These are phyloP conservation scores for Arthroderma sp. DNA, from an alignment of 2,329 filamentous ascomycete genomes.

Conservation along the genomic window DNA sequence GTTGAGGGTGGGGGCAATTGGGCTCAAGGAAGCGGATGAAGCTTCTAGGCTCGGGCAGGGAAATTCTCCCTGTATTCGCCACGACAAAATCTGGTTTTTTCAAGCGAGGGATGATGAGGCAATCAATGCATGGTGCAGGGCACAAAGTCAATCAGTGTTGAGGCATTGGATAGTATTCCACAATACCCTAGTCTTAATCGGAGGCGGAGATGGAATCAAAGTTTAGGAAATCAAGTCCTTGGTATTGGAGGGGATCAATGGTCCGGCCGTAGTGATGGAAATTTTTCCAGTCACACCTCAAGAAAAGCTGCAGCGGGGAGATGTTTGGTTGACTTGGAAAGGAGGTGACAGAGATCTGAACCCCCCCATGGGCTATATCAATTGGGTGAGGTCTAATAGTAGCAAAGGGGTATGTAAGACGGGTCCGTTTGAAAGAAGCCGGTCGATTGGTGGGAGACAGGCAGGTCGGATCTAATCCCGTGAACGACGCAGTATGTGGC, in stretches of 20 bases:
- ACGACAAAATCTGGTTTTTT: constrained; percentile 9
- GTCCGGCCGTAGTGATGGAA: not conserved
- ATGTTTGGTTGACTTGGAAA: not conserved
- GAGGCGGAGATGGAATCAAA: not conserved
- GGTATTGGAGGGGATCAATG: not conserved
- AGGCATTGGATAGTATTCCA: not conserved
- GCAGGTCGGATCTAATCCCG: constrained; percentile 12
- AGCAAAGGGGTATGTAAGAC: not conserved
- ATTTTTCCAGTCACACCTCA: not conserved
- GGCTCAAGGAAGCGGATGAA: not conserved
- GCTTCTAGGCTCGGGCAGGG: not conserved
- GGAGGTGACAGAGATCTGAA: not conserved
- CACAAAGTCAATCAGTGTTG: not conserved
- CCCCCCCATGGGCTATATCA: not conserved
- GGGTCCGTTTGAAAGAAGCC: not conserved
- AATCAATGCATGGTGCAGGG: not conserved
- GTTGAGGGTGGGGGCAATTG: not conserved
- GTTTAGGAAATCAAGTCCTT: not conserved
- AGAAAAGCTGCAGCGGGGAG: not conserved
- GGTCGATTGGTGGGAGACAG: not conserved
- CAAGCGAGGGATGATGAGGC: not conserved
- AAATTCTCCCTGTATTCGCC: constrained; percentile 8
- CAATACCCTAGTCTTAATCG: not conserved
- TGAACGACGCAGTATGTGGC: constrained; percentile 15
- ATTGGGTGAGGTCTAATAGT: not conserved